Evolutionary conservation across 306 rosid species (phyloP), one percentile per base, ranked within the genome.

Genomic region (Lotus japonicus): DNA sequence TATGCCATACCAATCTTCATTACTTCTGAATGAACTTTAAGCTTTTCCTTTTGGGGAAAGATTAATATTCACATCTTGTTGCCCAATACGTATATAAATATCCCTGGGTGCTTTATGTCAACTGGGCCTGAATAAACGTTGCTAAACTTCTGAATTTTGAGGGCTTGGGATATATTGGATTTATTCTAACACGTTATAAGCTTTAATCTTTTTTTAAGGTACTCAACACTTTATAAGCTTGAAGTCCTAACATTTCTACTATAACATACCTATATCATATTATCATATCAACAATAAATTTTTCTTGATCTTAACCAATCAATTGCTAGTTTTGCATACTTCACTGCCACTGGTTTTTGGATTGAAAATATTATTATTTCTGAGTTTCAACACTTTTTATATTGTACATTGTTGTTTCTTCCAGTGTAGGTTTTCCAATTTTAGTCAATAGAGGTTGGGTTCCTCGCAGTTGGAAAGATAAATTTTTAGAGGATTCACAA

Each of bases 401-500:
- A 16, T 74, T 11, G 51, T 55, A 31, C 36, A 31, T 42, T 61
- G 45, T 73, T 68, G 17, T 64, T 73, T 82, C 62, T 63, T 76
- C 80, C 82, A 94, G 98, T 28, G 79, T 84, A 18, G 72, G 68
- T 70, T 82, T 72, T 21, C 96, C 98, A 8, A 58, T 94, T 75
- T 57, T 94, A 74, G 95, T 94, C 70, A 94, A 90, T 60, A 81
- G 96, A 86, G 98, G 98, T 75, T 94, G 97, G 98, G 97, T 88
- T 67, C 98, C 98, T 4, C 88, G 95, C 13, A 84, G 81, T 85
- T 90, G 99, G 99, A 88, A 67, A 83, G 97, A 90, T 12, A 84
- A 83, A 62, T 66, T 57, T 62, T 56, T 79, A 52, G 83, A 88
- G 78, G 81, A 66, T 69, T 46, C 55, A 42, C 81, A 61, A 54